Base-by-base conservation (phyloP, 495 filamentous ascomycete species). In the Endocarpon pusillum region DNA sequence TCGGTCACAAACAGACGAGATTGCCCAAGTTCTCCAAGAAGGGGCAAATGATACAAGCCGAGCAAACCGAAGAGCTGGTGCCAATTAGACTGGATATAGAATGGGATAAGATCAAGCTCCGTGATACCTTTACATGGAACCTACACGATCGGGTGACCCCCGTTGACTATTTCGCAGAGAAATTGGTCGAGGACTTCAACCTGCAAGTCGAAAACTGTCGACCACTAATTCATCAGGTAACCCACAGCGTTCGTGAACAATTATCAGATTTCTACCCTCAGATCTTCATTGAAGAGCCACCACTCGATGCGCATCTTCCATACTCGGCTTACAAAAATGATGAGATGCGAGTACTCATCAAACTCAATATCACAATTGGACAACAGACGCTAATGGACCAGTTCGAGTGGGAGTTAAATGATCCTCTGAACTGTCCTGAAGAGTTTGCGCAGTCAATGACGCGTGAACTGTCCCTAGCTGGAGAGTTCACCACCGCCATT, bases 351-450 rank as follows among this genome's bases (percentile, higher is more conserved):
- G 84, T 97, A 20, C 57, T 85, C 14, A 71, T 97, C 44, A 94
- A 94, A 54, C 64, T 97, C 25, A 93, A 97, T 50, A 94, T 97
- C 47, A 96, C 89, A 17, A 94, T 97, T 51, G 91, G 89, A 2
- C 78, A 81, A 40, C 81, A 92, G 51, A 94, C 86, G 1, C 64
- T 97, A 18, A 75, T 94, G 16, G 89, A 97, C 45, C 91, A 97
- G 50, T 96, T 97, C 34, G 89, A 97, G 55, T 97, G 89, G 89
- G 89, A 96, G 47, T 83, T 96, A 47, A 96, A 96, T 51, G 87
- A 94, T 45, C 75, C 84, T 0, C 61, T 73, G 40, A 96, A 97
- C 54, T 87, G 75, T 0, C 85, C 89, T 1, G 89, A 97, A 53
- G 79, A 91, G 35, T 97, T 97, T 52, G 91, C 89, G 10, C 59